Percentiles rank a stretch among this genome's conserved stretches.
These are phyloP conservation scores for Microdochium paspali DNA, from an alignment of 2,329 filamentous ascomycete genomes.

Conservation along the genomic window DNA sequence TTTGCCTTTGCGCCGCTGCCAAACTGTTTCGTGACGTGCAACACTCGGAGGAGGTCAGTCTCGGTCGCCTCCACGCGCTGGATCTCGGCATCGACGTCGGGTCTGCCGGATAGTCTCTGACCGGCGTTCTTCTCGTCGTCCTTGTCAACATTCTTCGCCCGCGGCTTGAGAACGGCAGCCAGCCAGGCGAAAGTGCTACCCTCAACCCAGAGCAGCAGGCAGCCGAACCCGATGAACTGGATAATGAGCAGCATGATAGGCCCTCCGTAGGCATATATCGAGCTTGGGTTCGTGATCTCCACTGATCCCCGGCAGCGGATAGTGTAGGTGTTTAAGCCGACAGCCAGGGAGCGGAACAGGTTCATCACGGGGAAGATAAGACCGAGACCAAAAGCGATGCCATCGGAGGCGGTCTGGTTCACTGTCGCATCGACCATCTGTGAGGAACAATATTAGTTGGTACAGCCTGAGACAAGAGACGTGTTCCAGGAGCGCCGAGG, in stretches of 20 bases:
- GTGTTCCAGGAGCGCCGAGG: neutral
- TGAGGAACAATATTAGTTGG: conserved; percentile 1
- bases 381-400: conserved; percentile 48
- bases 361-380: conserved; percentile 53
- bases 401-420: conserved; percentile 37
- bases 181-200: conserved; percentile 42
- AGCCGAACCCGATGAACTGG: conserved; percentile 50
- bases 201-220: conserved; percentile 57
- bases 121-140: conserved; percentile 17
- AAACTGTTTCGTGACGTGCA: conserved; percentile 61
- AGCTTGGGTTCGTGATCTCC: conserved; percentile 37
- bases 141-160: conserved; percentile 5
- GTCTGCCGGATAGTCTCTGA: conserved; percentile 6
- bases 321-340: conserved; percentile 54
- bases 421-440: conserved; percentile 9
- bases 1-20: conserved; percentile 30
- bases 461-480: neutral
- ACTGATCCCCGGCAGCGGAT: conserved; percentile 42
- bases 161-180: conserved; percentile 4
- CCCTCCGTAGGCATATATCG: conserved; percentile 55
- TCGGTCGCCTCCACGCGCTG: conserved; percentile 16
- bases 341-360: conserved; percentile 47
- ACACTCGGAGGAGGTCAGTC: conserved; percentile 44
- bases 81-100: conserved; percentile 18
- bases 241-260: conserved; percentile 59